phyloP scores from a whole-genome alignment of 257 asterid species.

The Solanum ossicruentum region DNA sequence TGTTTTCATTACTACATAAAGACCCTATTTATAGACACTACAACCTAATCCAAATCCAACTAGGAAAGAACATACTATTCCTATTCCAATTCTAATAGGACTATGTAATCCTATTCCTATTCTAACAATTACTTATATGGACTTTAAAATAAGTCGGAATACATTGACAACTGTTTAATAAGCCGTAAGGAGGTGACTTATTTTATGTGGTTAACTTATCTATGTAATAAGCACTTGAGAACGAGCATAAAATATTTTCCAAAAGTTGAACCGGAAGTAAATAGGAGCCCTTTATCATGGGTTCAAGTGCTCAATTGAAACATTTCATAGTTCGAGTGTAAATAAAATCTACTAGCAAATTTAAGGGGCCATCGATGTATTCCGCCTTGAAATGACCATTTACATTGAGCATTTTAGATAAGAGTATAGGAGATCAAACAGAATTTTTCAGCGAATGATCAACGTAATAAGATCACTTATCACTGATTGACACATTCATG shows the following conservation, averaged over 20 bases:
- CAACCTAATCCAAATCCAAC: no score
- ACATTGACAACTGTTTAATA: neutral
- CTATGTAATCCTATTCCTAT: no score
- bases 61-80: no score
- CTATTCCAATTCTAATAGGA: no score
- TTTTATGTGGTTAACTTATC: neutral
- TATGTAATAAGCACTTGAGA: neutral
- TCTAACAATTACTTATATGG: neutral
- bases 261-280: neutral
- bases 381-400: neutral
- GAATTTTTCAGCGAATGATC: neutral
- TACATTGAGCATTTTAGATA: neutral
- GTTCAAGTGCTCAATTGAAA: neutral
- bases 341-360: neutral
- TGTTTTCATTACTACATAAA: no score
- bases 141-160: neutral
- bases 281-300: neutral
- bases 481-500: neutral
- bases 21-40: no score
- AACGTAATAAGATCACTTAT: neutral
- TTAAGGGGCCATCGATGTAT: neutral
- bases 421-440: neutral
- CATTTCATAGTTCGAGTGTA: neutral
- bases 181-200: neutral
- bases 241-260: neutral